These are phyloP conservation scores for Myxozyma nipponensis DNA, from an alignment of 805 yeast species.

Conservation along the genomic window DNA sequence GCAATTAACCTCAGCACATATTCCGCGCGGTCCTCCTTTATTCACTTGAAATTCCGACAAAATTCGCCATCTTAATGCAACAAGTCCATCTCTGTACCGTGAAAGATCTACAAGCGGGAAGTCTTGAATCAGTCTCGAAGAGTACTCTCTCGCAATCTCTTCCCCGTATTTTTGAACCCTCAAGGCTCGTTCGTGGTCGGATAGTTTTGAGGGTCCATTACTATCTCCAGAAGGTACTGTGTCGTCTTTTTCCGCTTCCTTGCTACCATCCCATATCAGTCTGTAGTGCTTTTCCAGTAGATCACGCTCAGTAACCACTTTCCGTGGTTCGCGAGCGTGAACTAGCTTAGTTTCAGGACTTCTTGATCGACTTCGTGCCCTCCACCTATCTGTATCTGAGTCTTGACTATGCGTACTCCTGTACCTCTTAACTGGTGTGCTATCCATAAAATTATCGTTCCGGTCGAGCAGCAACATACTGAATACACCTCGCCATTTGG, in stretches of 20 bases:
- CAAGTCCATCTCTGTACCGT: slow-evolving; percentile 12
- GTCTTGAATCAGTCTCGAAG: slow-evolving; percentile 11
- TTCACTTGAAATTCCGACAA: slow-evolving; percentile 11
- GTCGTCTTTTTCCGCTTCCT: neutral
- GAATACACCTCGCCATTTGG: no score
- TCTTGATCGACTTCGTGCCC: no score
- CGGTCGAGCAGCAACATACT: no score
- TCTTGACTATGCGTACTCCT: no score
- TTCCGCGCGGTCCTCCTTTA: slow-evolving; percentile 16
- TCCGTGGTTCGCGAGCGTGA: no score
- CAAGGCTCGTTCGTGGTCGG: slow-evolving; percentile 3
- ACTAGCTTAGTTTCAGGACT: no score
- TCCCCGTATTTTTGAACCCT: slow-evolving; percentile 12
- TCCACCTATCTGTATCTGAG: no score
- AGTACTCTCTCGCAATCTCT: slow-evolving; percentile 9
- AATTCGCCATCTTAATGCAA: slow-evolving; percentile 21
- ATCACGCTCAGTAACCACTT: slow-evolving; percentile 20
- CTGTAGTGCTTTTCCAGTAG: slow-evolving; percentile 11
- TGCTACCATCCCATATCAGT: slow-evolving; percentile 10
- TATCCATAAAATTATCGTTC: no score
- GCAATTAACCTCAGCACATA: slow-evolving; percentile 17
- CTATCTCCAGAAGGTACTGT: neutral
- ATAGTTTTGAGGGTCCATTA: neutral
- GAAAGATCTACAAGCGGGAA: slow-evolving; percentile 18
- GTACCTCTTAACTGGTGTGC: no score